Base-by-base conservation (phyloP, 1,139 yeast species). In the Sugiyamaella pinicola region DNA sequence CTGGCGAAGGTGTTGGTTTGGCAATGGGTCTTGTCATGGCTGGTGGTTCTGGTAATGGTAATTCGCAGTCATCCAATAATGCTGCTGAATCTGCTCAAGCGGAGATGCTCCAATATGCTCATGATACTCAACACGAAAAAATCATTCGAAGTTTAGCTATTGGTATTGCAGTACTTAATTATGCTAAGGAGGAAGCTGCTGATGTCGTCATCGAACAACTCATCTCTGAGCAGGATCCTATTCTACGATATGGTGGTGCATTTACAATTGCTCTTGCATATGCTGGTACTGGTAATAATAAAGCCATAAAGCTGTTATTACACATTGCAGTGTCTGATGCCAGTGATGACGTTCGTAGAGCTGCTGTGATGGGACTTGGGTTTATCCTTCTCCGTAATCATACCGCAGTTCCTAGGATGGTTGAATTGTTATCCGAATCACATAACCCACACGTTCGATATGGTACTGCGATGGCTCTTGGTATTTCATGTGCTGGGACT, bases 371-470 rank as follows among this genome's bases (percentile, higher is more conserved):
- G 71, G 84, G 91, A n/a, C 79, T 93, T 53, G 99, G 99, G 34
- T 93, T 95, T 72, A 85, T 93, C 52, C 78, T 93, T 62, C 79
- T 93, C 59, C 86, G 96, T 66, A 95, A 91, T 70, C 88, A 89
- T 69, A 85, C 93, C 29, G 90, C 96, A 0, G 93, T 95, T 31
- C 99, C 99, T 56, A 87, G 95, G 64, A 87, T 95, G 74, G 97
- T 93, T 35, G 96, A 91, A 69, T 78, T 93, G 58, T 78, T 95
- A 63, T 83, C 96, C 0, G 96, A 91, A 71, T 88, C 96, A 1
- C 97, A 93, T 71, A 95, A 93, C 68, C 96, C 99, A 13, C 98
- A 95, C 68, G 99, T 95, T 29, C 87, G 99, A 72, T 93, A 95
- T 68, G 99, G 99, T 74, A 87, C 98, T 39, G 96, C 98, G 2